These are phyloP conservation scores for Fusarium tricinctum DNA, from an alignment of 2,329 filamentous ascomycete species.

Conservation along the genomic window DNA sequence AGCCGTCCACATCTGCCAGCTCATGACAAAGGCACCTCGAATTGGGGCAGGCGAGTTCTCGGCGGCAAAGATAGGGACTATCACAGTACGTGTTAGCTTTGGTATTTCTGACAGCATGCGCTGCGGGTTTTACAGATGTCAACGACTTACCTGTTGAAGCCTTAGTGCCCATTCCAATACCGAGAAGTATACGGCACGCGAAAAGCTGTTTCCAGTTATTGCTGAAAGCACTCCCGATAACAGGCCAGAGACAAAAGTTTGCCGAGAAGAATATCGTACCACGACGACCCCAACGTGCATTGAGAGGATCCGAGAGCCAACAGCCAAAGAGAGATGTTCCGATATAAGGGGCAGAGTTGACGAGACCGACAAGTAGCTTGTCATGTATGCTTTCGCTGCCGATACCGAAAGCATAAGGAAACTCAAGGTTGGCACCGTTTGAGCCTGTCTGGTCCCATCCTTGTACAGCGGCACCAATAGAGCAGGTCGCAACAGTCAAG, in stretches of 20 bases:
- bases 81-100: constrained; percentile 53
- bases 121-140: not conserved
- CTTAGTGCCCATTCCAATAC: constrained; percentile 83
- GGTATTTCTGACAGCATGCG: not conserved
- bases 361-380: constrained; percentile 71
- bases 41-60: constrained; percentile 79
- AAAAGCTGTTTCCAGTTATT: constrained; percentile 81
- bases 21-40: constrained; percentile 84
- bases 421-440: constrained; percentile 74
- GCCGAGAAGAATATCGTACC: constrained; percentile 79
- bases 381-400: constrained; percentile 54
- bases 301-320: constrained; percentile 77
- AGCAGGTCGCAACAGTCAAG: constrained; percentile 76
- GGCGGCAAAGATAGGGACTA: constrained; percentile 81
- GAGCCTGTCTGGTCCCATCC: constrained; percentile 77
- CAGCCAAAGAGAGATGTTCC: constrained; percentile 67
- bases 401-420: constrained; percentile 66
- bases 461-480: constrained; percentile 78
- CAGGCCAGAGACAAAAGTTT: constrained; percentile 77
- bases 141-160: constrained; percentile 66
- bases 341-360: constrained; percentile 72
- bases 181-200: constrained; percentile 77
- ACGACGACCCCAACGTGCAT: constrained; percentile 60
- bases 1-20: constrained; percentile 79
- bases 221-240: constrained; percentile 79